Conservation (phyloP, 169 alveolate genomes). For the Besnoitia besnoiti region DNA sequence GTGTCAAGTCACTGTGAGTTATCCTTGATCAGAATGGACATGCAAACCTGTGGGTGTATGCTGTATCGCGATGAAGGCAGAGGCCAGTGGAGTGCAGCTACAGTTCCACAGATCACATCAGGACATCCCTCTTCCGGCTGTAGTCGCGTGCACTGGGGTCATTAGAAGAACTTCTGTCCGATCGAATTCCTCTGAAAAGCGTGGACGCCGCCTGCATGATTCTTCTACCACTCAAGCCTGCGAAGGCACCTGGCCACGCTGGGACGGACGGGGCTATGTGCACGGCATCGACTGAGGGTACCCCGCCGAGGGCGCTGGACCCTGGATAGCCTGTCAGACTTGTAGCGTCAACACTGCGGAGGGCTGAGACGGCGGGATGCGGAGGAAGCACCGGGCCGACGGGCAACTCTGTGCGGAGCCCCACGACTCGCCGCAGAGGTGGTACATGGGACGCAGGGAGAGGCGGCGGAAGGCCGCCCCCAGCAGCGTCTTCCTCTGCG, state of each 20-base stretch:
- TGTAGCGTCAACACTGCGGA: background rate
- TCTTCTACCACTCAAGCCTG: background rate
- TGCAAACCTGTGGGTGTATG: no score
- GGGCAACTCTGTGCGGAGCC: background rate
- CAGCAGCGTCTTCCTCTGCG: background rate
- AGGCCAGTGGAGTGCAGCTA: no score
- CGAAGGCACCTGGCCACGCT: background rate
- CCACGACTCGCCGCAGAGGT: background rate
- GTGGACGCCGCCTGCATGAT: background rate
- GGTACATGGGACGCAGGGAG: background rate
- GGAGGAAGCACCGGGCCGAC: background rate
- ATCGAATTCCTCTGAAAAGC: background rate
- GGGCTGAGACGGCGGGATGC: background rate
- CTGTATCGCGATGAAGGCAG: no score
- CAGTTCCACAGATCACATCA: background rate
- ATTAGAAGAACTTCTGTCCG: background rate
- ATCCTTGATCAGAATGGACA: no score
- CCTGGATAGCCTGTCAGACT: background rate
- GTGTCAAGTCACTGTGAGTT: no score
- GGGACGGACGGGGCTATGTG: background rate
- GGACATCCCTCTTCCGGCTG: no score
- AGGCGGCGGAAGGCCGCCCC: background rate
- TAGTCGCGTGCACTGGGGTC: no score
- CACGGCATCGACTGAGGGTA: background rate
- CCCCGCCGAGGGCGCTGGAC: background rate